Evolutionary conservation across 768 basidiomycete genomes (phyloP).

Genomic region (Phlebiopsis flavidoalba): DNA sequence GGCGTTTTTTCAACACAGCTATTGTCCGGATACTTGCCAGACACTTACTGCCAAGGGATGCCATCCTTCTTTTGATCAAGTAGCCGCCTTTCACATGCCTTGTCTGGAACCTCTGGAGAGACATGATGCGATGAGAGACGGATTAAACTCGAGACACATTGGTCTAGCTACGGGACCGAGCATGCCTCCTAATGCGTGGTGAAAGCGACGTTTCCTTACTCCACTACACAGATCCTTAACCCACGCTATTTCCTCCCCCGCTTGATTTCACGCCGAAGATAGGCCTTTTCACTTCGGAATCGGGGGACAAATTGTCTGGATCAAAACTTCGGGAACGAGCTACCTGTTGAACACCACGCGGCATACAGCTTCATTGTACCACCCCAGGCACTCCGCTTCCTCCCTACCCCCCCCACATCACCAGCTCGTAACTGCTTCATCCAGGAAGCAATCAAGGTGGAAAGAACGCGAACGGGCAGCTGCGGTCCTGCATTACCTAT

Average conservation of each 20-base stretch:
- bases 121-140: conserved; percentile 68
- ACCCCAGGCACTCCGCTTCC: conserved; percentile 21
- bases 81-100: conserved; percentile 58
- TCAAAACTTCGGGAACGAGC: conserved; percentile 77
- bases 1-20: not conserved
- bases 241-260: conserved; percentile 50
- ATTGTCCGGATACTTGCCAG: not conserved
- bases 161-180: too few species aligned
- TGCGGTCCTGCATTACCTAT: conserved; percentile 64
- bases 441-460: conserved; percentile 76
- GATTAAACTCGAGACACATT: conserved; percentile 52
- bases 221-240: conserved; percentile 75
- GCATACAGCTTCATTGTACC: not conserved
- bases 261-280: conserved; percentile 57
- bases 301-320: conserved; percentile 69
- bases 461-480: conserved; percentile 66
- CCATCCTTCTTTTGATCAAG: conserved; percentile 65
- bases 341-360: conserved; percentile 19
- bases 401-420: not conserved
- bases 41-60: conserved; percentile 59
- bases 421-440: conserved; percentile 72
- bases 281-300: conserved; percentile 64
- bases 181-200: not conserved
- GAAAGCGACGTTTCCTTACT: conserved; percentile 31
- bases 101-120: conserved; percentile 66